phyloP scores from a whole-genome alignment of 176 grass and related monocot species.

The Triticum turgidum region DNA sequence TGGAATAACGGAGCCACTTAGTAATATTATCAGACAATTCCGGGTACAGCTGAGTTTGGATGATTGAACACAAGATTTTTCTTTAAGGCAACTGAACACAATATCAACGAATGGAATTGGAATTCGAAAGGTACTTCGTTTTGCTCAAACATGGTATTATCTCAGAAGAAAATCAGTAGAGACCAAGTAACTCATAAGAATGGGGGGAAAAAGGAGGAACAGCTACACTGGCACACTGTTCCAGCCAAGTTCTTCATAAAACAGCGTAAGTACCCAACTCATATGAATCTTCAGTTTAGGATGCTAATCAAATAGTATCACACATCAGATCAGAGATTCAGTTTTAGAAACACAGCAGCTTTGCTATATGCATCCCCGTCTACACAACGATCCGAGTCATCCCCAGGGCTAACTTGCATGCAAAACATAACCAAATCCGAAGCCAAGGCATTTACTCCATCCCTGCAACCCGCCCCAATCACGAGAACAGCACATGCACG shows the following conservation, averaged over 20 bases:
- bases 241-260: background rate
- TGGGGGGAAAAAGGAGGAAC: background rate
- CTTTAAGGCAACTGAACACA: background rate
- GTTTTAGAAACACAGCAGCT: background rate
- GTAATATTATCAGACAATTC: background rate
- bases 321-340: background rate
- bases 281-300: background rate
- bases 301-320: background rate
- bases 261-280: background rate
- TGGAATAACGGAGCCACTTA: background rate
- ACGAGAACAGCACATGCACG: background rate
- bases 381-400: background rate
- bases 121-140: background rate
- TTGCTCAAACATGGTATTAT: background rate
- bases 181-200: background rate
- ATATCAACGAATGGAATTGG: background rate
- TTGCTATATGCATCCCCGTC: background rate
- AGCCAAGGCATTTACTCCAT: background rate
- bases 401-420: background rate
- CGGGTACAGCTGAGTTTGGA: background rate
- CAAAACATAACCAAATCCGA: constrained; percentile 8
- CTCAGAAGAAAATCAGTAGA: background rate
- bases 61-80: background rate
- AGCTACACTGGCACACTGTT: background rate
- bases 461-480: constrained; percentile 12